Percentiles rank a stretch among this genome's conserved stretches.
Evolutionary conservation across 2,329 filamentous ascomycete genomes (phyloP).

Genomic region (Apiospora pterosperma): DNA sequence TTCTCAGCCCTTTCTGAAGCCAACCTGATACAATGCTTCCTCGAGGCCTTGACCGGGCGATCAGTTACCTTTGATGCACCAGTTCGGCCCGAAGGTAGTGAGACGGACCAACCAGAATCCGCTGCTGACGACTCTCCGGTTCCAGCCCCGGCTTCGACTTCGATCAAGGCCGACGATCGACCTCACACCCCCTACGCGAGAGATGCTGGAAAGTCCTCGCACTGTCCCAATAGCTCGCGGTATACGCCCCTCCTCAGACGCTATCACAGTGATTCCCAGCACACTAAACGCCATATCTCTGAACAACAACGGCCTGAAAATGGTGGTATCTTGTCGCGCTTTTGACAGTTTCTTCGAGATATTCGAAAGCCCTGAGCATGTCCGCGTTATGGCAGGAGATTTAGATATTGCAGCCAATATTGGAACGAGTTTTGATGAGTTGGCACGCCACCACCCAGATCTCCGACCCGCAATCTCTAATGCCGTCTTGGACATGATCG

Average conservation of each 20-base stretch:
- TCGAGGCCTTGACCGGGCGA: conserved; percentile 72
- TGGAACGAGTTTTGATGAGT: conserved; percentile 85
- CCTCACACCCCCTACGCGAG: conserved; percentile 52
- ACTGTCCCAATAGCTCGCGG: conserved; percentile 56
- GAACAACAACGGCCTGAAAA: conserved; percentile 80
- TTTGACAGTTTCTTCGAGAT: conserved; percentile 89
- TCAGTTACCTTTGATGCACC: conserved; percentile 37
- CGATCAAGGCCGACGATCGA: conserved; percentile 28
- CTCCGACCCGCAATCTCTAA: conserved; percentile 78
- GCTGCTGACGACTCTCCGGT: background rate
- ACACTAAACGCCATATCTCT: conserved; percentile 93
- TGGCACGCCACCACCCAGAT: conserved; percentile 87
- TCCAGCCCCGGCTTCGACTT: background rate
- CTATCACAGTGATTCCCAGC: conserved; percentile 80
- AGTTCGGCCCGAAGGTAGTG: conserved; percentile 27
- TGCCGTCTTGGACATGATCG: conserved; percentile 86
- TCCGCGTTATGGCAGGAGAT: conserved; percentile 78
- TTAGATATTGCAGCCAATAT: conserved; percentile 66
- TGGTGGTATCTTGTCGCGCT: conserved; percentile 80
- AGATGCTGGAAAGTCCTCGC: conserved; percentile 43
- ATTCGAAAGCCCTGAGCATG: conserved; percentile 89
- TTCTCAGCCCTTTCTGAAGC: conserved; percentile 95
- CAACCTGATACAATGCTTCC: conserved; percentile 79
- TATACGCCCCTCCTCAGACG: conserved; percentile 84
- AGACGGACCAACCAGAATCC: conserved; percentile 7